These are phyloP conservation scores for Neofusicoccum kwambonambiense DNA, from an alignment of 2,329 filamentous ascomycete genomes.

Conservation along the genomic window DNA sequence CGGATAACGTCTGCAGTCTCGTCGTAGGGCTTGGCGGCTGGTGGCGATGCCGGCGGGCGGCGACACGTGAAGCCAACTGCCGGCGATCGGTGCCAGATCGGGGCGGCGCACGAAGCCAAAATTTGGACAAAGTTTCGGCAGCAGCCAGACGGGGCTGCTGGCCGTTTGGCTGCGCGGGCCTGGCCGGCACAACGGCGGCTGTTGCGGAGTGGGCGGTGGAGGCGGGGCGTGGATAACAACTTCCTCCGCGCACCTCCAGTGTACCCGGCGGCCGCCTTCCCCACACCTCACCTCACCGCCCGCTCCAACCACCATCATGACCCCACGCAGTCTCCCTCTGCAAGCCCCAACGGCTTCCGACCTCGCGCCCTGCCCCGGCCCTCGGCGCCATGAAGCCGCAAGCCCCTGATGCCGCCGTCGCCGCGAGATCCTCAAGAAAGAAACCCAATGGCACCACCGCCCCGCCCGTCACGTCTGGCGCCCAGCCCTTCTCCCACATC, in stretches of 20 bases:
- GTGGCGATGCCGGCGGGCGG: neutral
- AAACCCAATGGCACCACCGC: neutral
- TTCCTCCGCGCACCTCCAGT: neutral
- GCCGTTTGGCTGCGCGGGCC: too few relatives aligned
- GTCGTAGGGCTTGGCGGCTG: neutral
- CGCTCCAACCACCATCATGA: neutral
- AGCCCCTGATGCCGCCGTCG: neutral
- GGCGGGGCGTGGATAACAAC: too few relatives aligned
- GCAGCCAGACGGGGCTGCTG: neutral
- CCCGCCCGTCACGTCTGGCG: neutral
- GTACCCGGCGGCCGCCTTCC: neutral
- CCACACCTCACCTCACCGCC: neutral
- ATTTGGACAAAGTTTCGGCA: neutral
- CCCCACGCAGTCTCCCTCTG: neutral
- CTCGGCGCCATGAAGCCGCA: neutral
- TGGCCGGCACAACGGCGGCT: too few relatives aligned
- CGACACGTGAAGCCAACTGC: neutral
- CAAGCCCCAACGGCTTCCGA: neutral
- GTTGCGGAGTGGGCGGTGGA: too few relatives aligned
- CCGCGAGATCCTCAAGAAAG: neutral
- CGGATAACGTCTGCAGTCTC: constrained; percentile 1
- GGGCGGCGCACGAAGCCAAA: neutral
- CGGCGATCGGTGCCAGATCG: neutral
- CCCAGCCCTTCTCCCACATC: neutral
- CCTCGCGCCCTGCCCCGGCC: neutral